Conservation (phyloP, 2,329 filamentous ascomycete genomes). For the Aspergillus floridensis region DNA sequence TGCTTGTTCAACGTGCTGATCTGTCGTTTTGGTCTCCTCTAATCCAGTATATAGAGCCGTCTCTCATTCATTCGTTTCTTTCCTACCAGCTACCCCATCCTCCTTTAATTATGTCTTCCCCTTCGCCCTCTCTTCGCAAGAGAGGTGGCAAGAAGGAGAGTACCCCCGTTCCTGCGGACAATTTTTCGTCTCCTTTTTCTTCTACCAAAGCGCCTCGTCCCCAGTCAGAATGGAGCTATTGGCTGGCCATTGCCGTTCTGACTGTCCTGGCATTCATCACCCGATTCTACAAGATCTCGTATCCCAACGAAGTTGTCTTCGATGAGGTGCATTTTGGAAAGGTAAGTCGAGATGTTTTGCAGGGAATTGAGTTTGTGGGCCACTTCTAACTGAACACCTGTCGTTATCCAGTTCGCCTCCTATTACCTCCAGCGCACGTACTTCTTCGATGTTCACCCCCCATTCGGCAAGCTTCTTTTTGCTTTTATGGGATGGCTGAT, state of each 20-base stretch:
- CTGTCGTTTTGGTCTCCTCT: conserved; percentile 12
- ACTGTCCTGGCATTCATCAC: conserved; percentile 84
- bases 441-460: conserved; percentile 99
- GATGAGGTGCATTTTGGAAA: conserved; percentile 99
- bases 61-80: conserved; percentile 13
- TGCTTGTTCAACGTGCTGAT: not conserved
- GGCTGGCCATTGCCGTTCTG: conserved; percentile 71
- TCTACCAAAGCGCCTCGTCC: conserved; percentile 10
- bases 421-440: conserved; percentile 94
- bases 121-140: conserved; percentile 41
- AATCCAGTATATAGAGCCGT: conserved; percentile 12
- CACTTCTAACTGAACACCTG: not conserved
- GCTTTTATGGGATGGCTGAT: conserved; percentile 96
- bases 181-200: conserved; percentile 23
- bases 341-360: conserved; percentile 54
- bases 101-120: conserved; percentile 33
- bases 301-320: conserved; percentile 95
- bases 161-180: conserved; percentile 24
- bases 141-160: conserved; percentile 42
- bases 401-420: conserved; percentile 47
- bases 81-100: not conserved
- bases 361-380: not conserved
- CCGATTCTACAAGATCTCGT: conserved; percentile 92
- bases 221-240: conserved; percentile 75
- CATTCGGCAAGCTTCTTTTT: conserved; percentile 96